Conservation (phyloP, 495 filamentous ascomycete genomes). For the Lophiostoma macrostomum region DNA sequence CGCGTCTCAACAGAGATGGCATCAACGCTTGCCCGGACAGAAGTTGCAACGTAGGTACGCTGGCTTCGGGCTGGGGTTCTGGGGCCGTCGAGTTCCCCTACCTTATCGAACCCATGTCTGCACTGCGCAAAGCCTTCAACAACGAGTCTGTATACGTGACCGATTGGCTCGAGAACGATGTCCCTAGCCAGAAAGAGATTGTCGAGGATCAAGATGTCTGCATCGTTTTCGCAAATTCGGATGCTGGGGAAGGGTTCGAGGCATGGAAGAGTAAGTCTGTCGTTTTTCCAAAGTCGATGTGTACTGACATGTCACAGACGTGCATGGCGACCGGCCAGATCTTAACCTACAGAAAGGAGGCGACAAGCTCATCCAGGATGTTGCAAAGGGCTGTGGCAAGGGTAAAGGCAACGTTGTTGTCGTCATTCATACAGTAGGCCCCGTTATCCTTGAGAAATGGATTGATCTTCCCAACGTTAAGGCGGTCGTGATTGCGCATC, state of each 20-base stretch:
- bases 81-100: conserved; percentile 87
- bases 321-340: conserved; percentile 80
- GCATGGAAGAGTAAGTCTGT: conserved; percentile 29
- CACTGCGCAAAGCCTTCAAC: conserved; percentile 61
- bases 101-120: conserved; percentile 66
- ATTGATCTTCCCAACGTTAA: conserved; percentile 75
- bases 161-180: conserved; percentile 58
- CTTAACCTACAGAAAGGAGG: conserved; percentile 75
- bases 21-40: conserved; percentile 76
- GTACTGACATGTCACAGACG: conserved; percentile 38
- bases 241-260: conserved; percentile 65
- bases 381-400: conserved; percentile 66
- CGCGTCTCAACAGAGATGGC: conserved; percentile 60
- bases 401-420: conserved; percentile 72
- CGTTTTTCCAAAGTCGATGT: too few species aligned
- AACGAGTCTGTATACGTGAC: conserved; percentile 57
- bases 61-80: conserved; percentile 86
- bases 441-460: conserved; percentile 81
- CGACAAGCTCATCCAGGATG: conserved; percentile 65
- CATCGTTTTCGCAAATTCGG: conserved; percentile 61
- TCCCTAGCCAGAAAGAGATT: conserved; percentile 44
- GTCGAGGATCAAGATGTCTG: conserved; percentile 61
- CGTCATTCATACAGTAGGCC: conserved; percentile 86
- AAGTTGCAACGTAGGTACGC: conserved; percentile 76
- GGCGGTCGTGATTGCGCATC: conserved; percentile 78